Conservation (phyloP, 768 basidiomycete genomes). For the Hysterangium stoloniferum region DNA sequence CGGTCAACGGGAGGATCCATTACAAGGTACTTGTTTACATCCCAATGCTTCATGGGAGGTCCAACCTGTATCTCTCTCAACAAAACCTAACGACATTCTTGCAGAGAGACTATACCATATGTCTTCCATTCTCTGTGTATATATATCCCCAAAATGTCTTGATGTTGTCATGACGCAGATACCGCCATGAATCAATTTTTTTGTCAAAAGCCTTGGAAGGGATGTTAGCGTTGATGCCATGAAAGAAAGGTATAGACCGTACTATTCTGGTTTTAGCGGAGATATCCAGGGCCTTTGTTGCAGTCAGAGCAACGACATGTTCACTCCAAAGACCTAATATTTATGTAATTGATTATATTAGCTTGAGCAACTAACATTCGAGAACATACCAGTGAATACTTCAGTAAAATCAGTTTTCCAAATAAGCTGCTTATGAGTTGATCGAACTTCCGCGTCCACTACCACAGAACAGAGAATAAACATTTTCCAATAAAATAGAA, state of each 20-base stretch:
- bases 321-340: neutral
- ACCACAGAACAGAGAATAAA: no score
- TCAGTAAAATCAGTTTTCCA: neutral
- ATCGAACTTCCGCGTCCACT: neutral
- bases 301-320: neutral
- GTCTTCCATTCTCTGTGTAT: no score
- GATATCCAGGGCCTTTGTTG: neutral
- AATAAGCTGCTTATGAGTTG: neutral
- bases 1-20: neutral
- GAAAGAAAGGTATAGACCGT: no score
- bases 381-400: neutral
- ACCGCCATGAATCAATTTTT: neutral
- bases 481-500: no score
- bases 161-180: neutral
- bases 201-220: neutral
- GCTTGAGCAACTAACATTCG: neutral
- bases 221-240: no score
- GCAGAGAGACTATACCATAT: neutral
- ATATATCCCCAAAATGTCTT: neutral
- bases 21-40: neutral
- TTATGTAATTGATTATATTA: neutral
- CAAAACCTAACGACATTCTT: neutral
- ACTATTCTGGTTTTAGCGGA: neutral
- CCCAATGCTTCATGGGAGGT: slow-evolving; percentile 4
- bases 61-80: neutral